Evolutionary conservation across 805 yeast genomes (phyloP), one percentile per base, ranked within the genome.

Genomic region (Myxozyma vanderwaltii): DNA sequence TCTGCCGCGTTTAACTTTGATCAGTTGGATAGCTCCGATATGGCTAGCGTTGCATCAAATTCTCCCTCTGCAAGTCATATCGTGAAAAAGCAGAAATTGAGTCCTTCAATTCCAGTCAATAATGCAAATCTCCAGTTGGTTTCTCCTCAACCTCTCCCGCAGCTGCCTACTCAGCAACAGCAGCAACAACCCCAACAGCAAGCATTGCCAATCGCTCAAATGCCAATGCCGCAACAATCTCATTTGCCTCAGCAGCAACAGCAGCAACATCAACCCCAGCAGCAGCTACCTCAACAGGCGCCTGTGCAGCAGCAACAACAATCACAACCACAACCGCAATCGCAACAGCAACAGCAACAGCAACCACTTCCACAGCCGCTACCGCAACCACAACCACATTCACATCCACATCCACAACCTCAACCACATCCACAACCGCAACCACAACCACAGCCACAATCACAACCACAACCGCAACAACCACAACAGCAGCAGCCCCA

Each of bases 81-180:
- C 21, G 48, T 46, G 35, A 59, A 59, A 40, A 59, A 59, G 49
- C 63, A 50, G 39, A 59, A 51, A 31, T n/a, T 39, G 48, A 54
- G 58, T 19, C 58, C 58, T 13, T 15, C 50, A 4, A 49, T 55
- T 44, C 29, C 49, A 12, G 17, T 55, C 39, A 29, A 45, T 26
- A 50, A 19, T 24, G 19, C 51, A 8, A 19, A 27, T 21, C 39
- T 19, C 17, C 24, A 21, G 21, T 27, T 19, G 13, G 39, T 21
- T 21, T 38, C 44, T 21, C 59, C 36, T 21, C 59, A 41, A 36
- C 49, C 21, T 39, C 51, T 29, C 19, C 51, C 46, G 8, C 43
- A 38, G 41, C 54, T 27, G 21, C 43, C 15, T 7, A 10, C 21
- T 12, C 43, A n/a, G 21, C 43, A 38, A 38, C 21, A 17, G 21